Evolutionary conservation across 495 filamentous ascomycete genomes (phyloP), one percentile per base, ranked within the genome.

Genomic region (Paragyromitra xinjiangensis): DNA sequence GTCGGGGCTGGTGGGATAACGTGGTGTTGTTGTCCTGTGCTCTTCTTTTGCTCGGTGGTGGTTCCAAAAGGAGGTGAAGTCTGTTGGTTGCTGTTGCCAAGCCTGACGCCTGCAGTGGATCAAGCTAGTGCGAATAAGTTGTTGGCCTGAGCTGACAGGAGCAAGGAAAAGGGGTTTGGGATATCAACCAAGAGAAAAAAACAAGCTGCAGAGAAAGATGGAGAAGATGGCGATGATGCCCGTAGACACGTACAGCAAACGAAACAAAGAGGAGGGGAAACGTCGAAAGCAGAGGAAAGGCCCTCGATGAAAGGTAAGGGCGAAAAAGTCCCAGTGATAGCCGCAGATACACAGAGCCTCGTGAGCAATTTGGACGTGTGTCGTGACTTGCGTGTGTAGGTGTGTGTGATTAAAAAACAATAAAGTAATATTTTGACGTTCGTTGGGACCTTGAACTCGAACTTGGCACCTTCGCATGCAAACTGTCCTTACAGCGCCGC

Each of bases 21-120:
- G 77, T 78, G 65, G 67, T 79, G 77, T 79, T 66, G 74, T 78
- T 67, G 77, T 78, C 77, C 69, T 73, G 74, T 77, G 59, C 61
- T n/a, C 68, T 72, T 70, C 7, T 56, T 45, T 29, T 56, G 51
- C 39, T 42, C 39, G 39, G 51, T 37, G 59, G 66, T 12, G 59
- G 65, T 39, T 39, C 58, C 77, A 78, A 79, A 79, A 79, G 77
- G 77, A 79, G 77, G 73, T 65, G 66, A 44, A 42, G 51, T 53
- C 40, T 40, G 48, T 12, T 50, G 24, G 73, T 53, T 66, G 26
- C 37, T 71, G 48, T 37, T 78, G 77, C 77, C 77, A 79, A 79
- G 77, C 61, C 67, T 40, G 64, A 64, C 40, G 66, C 48, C 19
- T 70, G 64, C 37, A 34, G 39, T 22, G 61, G 44, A 73, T 53